Base-by-base conservation (phyloP, 176 grass and related monocot genomes). In the Guadua angustifolia region DNA sequence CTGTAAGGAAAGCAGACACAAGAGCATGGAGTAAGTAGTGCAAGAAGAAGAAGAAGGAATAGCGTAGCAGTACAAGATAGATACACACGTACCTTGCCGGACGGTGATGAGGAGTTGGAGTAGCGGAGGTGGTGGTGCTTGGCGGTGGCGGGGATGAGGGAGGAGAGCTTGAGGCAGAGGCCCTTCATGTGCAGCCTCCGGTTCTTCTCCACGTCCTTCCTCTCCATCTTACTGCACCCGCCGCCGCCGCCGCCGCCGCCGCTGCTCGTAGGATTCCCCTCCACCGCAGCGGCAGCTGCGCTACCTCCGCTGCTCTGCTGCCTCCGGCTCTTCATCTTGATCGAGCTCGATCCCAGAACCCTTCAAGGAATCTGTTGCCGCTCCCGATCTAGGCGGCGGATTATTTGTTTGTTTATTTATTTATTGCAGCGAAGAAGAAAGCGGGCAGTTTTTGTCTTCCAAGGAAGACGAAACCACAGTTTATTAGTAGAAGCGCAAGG, bases 201-300 rank as follows among this genome's bases (percentile, higher is more conserved):
- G 19, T 93, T 92, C 90, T 91, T 95, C 93, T 95, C 93, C 36
- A 95, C 89, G 33, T 87, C 89, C 85, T 95, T 95, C 72, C 93
- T 82, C 86, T 93, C 90, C 88, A 95, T 47, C 86, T 89, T 95
- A n/a, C 16, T 64, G 10, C 15, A 17, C 5, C 71, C 22, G 0
- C 83, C 70, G 14, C 68, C 42, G 68, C 88, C 14, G 78, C 71
- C 22, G 0, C 83, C 70, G 14, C 68, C 42, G 68, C 88, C 14
- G 78, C 73, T 77, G 78, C 73, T 77, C 19, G 55, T 57, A 19
- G 19, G 2, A 3, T 56, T 56, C 19, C 43, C 53, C 53, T 56
- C 19, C 53, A 7, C 53, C 9, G 6, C 52, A 55, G 18, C 53
- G 1, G 19, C 53, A n/a, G 55, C 3, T 17, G 79, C 44, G 12